Base-by-base conservation (phyloP, 2,329 filamentous ascomycete genomes). In the Trematosphaeria pertusa region DNA sequence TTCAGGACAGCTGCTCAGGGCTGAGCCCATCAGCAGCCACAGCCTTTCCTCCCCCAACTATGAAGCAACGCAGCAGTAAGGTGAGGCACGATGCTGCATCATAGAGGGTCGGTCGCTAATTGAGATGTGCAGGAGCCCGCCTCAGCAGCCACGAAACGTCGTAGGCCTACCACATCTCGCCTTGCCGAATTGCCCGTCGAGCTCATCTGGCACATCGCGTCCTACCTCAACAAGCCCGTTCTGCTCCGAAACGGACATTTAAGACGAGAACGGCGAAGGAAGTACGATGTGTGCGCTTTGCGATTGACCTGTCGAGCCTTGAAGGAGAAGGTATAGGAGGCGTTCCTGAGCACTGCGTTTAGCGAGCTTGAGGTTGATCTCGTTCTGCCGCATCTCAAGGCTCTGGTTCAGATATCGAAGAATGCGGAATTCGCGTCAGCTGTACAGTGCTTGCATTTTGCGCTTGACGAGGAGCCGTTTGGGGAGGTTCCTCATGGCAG, bases 331-430 rank as follows among this genome's bases (percentile, higher is more conserved):
- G n/a, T n/a, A n/a, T n/a, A n/a, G n/a, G n/a, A n/a, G n/a, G n/a
- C n/a, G n/a, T n/a, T n/a, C n/a, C n/a, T n/a, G n/a, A n/a, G n/a
- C n/a, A n/a, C n/a, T n/a, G n/a, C n/a, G n/a, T n/a, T n/a, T n/a
- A n/a, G n/a, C 15, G 33, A 36, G 33, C 33, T 36, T 36, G 5
- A 36, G 19, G 33, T 36, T 10, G 14, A 36, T 18, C 15, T 36
- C 11, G 19, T 36, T 4, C 33, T 9, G 14, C 14, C 15, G 7
- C 14, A 36, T 17, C 33, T 17, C 4, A 17, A 36, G 5, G 33
- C 33, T 5, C 5, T 12, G 5, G 28, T 31, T 11, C 12, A 31
- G 15, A 31, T 31, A 5, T 31, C 11, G 4, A 14, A 5, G 28
- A 5, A 12, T 4, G 4, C 12, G 5, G 28, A 31, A 12, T 31